Conservation (phyloP, 352 stramenopile species). For the Phytopythium cucurbitacearum region DNA sequence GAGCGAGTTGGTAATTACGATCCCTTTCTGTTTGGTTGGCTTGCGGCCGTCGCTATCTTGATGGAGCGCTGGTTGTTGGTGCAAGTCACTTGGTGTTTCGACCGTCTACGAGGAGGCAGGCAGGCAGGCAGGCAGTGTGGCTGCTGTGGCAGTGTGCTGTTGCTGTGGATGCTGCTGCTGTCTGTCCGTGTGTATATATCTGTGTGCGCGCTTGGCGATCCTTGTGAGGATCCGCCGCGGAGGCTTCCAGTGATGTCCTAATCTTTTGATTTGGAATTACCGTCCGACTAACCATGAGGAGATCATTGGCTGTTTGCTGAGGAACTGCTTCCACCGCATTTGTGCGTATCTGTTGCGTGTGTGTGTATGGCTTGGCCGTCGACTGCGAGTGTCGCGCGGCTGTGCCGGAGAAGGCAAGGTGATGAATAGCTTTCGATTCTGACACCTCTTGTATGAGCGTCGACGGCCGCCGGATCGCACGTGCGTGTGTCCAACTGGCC, state of each 20-base stretch:
- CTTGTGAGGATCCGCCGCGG: constrained; percentile 4
- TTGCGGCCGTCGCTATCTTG: too few relatives aligned
- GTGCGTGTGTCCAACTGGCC: constrained; percentile 38
- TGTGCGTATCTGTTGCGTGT: constrained; percentile 6
- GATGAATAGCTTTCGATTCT: constrained; percentile 90
- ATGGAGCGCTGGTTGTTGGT: too few relatives aligned
- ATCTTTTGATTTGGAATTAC: constrained; percentile 88
- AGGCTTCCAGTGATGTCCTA: constrained; percentile 76
- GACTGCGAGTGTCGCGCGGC: neutral
- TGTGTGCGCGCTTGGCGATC: neutral
- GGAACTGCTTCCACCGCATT: constrained; percentile 33
- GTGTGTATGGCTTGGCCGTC: constrained; percentile 5
- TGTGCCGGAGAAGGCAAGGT: constrained; percentile 28
- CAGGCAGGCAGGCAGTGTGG: too few relatives aligned
- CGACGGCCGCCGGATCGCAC: constrained; percentile 39
- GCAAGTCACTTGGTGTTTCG: neutral
- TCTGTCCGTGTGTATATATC: neutral
- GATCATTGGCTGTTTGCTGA: constrained; percentile 88
- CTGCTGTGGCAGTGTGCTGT: too few relatives aligned
- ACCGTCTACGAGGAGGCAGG: neutral
- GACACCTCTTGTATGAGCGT: constrained; percentile 90
- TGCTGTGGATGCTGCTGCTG: neutral
- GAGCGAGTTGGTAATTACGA: too few relatives aligned
- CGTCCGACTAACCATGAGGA: constrained; percentile 81
- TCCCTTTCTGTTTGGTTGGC: too few relatives aligned